A percentile compares a stretch with the other conserved stretches of the same genome.
These are phyloP conservation scores for Fusarium heterosporum DNA, from an alignment of 2,329 filamentous ascomycete species.

Conservation along the genomic window DNA sequence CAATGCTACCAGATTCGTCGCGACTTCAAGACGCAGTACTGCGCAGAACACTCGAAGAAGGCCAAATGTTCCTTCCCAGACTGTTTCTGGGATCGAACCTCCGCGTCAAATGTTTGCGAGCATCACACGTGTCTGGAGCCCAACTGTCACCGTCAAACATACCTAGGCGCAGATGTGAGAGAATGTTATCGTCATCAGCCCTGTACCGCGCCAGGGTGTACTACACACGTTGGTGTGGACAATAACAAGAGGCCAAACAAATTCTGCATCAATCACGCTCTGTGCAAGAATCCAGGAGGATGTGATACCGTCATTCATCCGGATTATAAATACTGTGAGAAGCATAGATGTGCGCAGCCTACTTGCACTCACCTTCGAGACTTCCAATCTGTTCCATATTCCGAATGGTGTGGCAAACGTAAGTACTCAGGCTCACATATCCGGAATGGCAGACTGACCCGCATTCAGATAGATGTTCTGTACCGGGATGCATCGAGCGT, in stretches of 20 bases:
- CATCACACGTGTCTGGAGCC: slow-evolving; percentile 13
- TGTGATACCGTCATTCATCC: slow-evolving; percentile 19
- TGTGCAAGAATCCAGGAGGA: slow-evolving; percentile 11
- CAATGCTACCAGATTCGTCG: slow-evolving; percentile 17
- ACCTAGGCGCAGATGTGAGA: neutral
- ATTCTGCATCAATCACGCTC: slow-evolving; percentile 28
- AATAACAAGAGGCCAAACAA: neutral
- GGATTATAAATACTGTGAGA: slow-evolving; percentile 12
- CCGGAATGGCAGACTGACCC: slow-evolving; percentile 12
- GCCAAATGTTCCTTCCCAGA: neutral
- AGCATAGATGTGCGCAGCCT: slow-evolving; percentile 25
- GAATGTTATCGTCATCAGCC: slow-evolving; percentile 31
- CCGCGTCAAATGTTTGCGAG: slow-evolving; percentile 8
- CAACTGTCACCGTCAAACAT: slow-evolving; percentile 1
- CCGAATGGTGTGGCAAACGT: slow-evolving; percentile 31
- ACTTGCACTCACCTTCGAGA: slow-evolving; percentile 21
- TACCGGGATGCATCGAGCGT: neutral
- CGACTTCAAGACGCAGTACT: slow-evolving; percentile 1
- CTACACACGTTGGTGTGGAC: neutral
- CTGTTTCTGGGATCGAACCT: slow-evolving; percentile 9
- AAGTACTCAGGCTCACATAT: neutral
- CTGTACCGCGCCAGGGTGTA: slow-evolving; percentile 27
- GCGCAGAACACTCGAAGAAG: slow-evolving; percentile 9
- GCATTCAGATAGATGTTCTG: slow-evolving; percentile 26
- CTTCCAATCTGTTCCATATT: neutral